Conservation (phyloP, 495 filamentous ascomycete species). For the Xylaria castorea region DNA sequence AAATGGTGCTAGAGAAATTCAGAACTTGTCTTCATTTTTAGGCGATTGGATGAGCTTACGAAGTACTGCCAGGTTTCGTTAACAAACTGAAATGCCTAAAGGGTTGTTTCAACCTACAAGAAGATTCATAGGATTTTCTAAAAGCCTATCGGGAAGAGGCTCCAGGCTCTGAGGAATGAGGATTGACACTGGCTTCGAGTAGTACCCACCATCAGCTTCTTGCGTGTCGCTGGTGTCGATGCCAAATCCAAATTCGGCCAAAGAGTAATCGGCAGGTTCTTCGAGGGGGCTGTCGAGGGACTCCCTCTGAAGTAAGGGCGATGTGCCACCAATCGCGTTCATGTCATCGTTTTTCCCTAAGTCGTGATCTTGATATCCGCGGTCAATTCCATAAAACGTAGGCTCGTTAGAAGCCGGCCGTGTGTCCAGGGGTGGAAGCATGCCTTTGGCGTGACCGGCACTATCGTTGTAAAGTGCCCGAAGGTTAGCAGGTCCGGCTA, state of each 20-base stretch:
- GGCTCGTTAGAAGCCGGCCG: slow-evolving; percentile 38
- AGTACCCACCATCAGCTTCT: slow-evolving; percentile 68
- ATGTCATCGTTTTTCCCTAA: slow-evolving; percentile 71
- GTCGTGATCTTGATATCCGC: slow-evolving; percentile 72
- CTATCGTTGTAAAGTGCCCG: slow-evolving; percentile 37
- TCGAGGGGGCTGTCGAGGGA: slow-evolving; percentile 31
- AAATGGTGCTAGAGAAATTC: slow-evolving; percentile 66
- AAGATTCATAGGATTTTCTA: slow-evolving; percentile 78
- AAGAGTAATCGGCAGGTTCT: slow-evolving; percentile 34
- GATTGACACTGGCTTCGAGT: slow-evolving; percentile 66
- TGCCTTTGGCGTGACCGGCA: slow-evolving; percentile 29
- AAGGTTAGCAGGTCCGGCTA: slow-evolving; percentile 38
- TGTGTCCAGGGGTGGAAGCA: slow-evolving; percentile 37
- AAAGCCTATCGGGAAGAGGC: slow-evolving; percentile 51
- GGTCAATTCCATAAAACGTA: slow-evolving; percentile 70
- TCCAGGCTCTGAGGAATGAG: slow-evolving; percentile 44
- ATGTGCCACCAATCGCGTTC: slow-evolving; percentile 54
- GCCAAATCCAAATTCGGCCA: slow-evolving; percentile 54
- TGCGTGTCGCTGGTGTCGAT: slow-evolving; percentile 54
- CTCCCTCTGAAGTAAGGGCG: slow-evolving; percentile 47
- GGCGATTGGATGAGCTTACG: slow-evolving; percentile 35
- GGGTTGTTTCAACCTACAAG: slow-evolving; percentile 60
- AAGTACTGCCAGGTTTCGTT: slow-evolving; percentile 45
- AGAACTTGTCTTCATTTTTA: neutral
- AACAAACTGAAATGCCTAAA: slow-evolving; percentile 18